Percentiles rank a stretch among this genome's conserved stretches.
Conservation (phyloP, 1,139 yeast species). For the Saccharomyces uvarum region DNA sequence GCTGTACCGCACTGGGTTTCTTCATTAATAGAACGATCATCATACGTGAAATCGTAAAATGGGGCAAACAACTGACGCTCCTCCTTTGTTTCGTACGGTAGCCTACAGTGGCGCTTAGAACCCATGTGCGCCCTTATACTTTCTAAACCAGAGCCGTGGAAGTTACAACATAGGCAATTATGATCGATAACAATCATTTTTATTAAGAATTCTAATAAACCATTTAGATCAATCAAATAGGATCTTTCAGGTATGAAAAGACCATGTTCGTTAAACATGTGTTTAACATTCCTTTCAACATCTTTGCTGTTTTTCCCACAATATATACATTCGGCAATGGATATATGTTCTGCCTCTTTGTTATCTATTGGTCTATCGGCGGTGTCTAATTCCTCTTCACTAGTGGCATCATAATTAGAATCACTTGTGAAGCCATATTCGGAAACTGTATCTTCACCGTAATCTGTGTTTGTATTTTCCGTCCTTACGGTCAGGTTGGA, state of each 20-base stretch:
- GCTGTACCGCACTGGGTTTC: slow-evolving; percentile 35
- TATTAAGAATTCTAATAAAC: slow-evolving; percentile 65
- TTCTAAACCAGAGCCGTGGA: slow-evolving; percentile 74
- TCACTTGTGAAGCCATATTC: slow-evolving; percentile 42
- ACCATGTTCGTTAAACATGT: slow-evolving; percentile 75
- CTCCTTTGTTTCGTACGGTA: slow-evolving; percentile 80
- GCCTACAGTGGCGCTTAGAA: slow-evolving; percentile 75
- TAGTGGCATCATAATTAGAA: slow-evolving; percentile 34
- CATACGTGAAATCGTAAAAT: slow-evolving; percentile 74
- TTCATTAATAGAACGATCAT: slow-evolving; percentile 18
- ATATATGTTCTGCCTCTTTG: slow-evolving; percentile 20
- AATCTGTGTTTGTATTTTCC: slow-evolving; percentile 32
- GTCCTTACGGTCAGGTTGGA: slow-evolving; percentile 50
- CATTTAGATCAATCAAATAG: slow-evolving; percentile 60
- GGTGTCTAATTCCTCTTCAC: slow-evolving; percentile 23
- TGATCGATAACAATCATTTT: slow-evolving; percentile 82
- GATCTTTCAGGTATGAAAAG: slow-evolving; percentile 77
- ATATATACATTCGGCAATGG: slow-evolving; percentile 36
- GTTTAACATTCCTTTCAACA: slow-evolving; percentile 60
- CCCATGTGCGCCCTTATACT: slow-evolving; percentile 88
- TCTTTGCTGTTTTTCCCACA: slow-evolving; percentile 37
- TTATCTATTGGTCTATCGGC: slow-evolving; percentile 17
- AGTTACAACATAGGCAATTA: slow-evolving; percentile 74
- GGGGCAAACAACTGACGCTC: slow-evolving; percentile 75
- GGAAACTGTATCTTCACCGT: slow-evolving; percentile 44